Evolutionary conservation across 371 early-diverging fungal genomes (phyloP).

Genomic region (Capillidium rhysosporum): DNA sequence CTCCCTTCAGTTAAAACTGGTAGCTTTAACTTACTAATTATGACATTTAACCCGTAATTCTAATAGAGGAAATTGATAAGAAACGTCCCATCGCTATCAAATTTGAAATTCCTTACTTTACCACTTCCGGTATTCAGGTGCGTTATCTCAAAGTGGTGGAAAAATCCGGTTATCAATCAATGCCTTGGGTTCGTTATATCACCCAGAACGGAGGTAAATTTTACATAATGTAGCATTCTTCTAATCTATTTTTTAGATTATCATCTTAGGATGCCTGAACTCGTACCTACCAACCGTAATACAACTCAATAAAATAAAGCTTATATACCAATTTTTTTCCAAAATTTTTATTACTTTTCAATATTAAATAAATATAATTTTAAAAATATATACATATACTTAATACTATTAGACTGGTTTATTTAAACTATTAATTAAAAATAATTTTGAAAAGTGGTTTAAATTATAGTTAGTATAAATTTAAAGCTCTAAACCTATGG

Average conservation of each 20-base stretch:
- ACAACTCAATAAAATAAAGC: too few relatives aligned
- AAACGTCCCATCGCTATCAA: conserved; percentile 87
- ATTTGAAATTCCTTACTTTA: conserved; percentile 97
- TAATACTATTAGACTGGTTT: too few relatives aligned
- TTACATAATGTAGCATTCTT: background rate
- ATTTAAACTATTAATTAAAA: too few relatives aligned
- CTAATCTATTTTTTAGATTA: background rate
- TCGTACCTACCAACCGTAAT: too few relatives aligned
- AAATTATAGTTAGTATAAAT: too few relatives aligned
- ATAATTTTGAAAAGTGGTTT: too few relatives aligned
- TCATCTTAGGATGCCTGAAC: too few relatives aligned
- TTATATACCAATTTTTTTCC: too few relatives aligned
- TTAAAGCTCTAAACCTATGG: too few relatives aligned
- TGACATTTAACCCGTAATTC: background rate
- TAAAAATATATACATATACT: too few relatives aligned
- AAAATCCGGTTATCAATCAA: conserved; percentile 91
- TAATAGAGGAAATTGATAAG: conserved; percentile 63
- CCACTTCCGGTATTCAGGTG: conserved; percentile 94
- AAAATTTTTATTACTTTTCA: too few relatives aligned
- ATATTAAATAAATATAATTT: too few relatives aligned
- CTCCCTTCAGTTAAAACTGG: conserved; percentile 80
- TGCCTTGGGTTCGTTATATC: conserved; percentile 97
- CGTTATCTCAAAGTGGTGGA: conserved; percentile 96
- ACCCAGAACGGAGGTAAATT: conserved; percentile 75
- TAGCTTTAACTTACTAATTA: conserved; percentile 13